Conservation (phyloP, 768 basidiomycete species). For the Hericium alpestre region DNA sequence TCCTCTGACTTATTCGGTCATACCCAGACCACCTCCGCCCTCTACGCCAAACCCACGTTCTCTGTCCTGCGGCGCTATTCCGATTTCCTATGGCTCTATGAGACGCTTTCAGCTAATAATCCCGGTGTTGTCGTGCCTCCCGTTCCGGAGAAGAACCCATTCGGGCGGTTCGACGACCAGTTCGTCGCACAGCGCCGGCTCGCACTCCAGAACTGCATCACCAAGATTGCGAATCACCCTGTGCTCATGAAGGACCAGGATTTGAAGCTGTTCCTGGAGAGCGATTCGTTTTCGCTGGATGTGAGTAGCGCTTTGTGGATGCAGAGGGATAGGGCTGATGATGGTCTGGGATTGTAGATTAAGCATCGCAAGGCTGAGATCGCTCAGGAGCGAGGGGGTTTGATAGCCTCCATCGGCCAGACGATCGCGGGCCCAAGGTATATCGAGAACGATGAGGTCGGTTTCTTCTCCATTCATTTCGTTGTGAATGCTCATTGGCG, state of each 20-base stretch:
- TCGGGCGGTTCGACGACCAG: constrained; percentile 86
- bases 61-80: constrained; percentile 96
- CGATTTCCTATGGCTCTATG: constrained; percentile 95
- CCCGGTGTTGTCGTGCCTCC: constrained; percentile 97
- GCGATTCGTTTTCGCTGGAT: constrained; percentile 83
- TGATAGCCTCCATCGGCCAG: constrained; percentile 78
- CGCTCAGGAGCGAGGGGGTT: constrained; percentile 69
- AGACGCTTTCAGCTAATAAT: constrained; percentile 79
- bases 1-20: neutral
- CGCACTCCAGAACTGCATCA: constrained; percentile 82
- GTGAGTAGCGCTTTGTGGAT: constrained; percentile 34
- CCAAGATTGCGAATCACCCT: constrained; percentile 89
- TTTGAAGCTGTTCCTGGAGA: constrained; percentile 83
- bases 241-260: constrained; percentile 82
- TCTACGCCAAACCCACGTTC: constrained; percentile 74
- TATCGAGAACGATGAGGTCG: constrained; percentile 79
- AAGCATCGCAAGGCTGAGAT: constrained; percentile 78
- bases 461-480: constrained; percentile 2
- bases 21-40: constrained; percentile 69
- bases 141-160: constrained; percentile 88
- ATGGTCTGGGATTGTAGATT: constrained; percentile 38
- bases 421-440: constrained; percentile 72
- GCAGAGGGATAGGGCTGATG: no score
- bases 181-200: constrained; percentile 81
- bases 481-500: neutral